Conservation (phyloP, 1,284 basidiomycete genomes). For the Entoloma clypeatum region DNA sequence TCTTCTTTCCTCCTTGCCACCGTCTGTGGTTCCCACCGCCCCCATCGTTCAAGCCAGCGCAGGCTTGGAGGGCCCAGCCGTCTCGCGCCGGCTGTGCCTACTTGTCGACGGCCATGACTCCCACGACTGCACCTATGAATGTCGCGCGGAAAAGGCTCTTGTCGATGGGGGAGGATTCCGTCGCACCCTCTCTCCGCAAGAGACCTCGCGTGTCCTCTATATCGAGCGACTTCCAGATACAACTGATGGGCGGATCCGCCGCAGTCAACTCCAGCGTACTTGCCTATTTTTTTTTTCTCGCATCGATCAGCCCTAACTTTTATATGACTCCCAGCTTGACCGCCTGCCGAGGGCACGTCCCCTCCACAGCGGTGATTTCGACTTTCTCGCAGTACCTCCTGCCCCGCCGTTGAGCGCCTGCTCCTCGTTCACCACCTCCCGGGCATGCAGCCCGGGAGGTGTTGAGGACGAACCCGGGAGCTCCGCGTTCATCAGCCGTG, state of each 20-base stretch:
- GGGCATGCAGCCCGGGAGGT: slow-evolving; percentile 22
- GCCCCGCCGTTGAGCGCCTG: slow-evolving; percentile 23
- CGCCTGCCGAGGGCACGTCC: slow-evolving; percentile 20
- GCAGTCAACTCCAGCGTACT: slow-evolving; percentile 19
- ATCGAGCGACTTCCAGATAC: slow-evolving; percentile 19
- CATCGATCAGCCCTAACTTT: slow-evolving; percentile 7
- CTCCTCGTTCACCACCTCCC: slow-evolving; percentile 27
- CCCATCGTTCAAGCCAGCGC: not conserved
- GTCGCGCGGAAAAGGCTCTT: slow-evolving; percentile 22
- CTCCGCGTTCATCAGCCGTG: slow-evolving; percentile 22
- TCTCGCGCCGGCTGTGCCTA: slow-evolving; percentile 7
- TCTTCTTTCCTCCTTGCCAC: slow-evolving; percentile 14
- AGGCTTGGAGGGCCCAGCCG: not conserved
- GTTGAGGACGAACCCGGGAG: slow-evolving; percentile 18
- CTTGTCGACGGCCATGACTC: slow-evolving; percentile 1
- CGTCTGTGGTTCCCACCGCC: slow-evolving; percentile 1
- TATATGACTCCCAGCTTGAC: slow-evolving; percentile 13
- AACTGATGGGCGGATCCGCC: slow-evolving; percentile 17
- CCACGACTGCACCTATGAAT: slow-evolving; percentile 5
- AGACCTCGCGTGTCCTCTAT: slow-evolving; percentile 23
- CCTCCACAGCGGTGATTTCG: slow-evolving; percentile 15
- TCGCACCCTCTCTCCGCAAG: slow-evolving; percentile 18
- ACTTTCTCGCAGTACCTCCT: slow-evolving; percentile 14
- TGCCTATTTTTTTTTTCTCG: slow-evolving; percentile 7
- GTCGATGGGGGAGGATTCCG: slow-evolving; percentile 18